A percentile compares a stretch with the other conserved stretches of the same genome.
These are phyloP conservation scores for Citrus hindsii DNA, from an alignment of 345 rosid genomes.

Conservation along the genomic window DNA sequence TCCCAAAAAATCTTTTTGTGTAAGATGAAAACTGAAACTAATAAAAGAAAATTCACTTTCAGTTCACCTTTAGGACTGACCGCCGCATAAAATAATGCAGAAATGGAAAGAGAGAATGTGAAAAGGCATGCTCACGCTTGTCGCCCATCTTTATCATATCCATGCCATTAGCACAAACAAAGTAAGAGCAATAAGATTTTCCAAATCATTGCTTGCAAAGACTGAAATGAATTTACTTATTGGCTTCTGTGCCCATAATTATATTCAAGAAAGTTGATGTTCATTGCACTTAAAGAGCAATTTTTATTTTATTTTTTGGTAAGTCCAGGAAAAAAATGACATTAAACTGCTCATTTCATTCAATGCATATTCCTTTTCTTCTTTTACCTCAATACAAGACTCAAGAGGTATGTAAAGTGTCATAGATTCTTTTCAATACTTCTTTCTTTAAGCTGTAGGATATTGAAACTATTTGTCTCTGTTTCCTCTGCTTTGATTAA, in stretches of 20 bases:
- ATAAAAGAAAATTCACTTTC: neutral
- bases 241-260: conserved; percentile 14
- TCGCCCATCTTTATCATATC: conserved; percentile 44
- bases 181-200: conserved; percentile 7
- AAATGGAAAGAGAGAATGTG: conserved; percentile 21
- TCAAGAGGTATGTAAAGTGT: conserved; percentile 26
- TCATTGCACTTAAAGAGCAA: conserved; percentile 2
- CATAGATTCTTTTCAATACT: neutral
- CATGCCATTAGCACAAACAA: conserved; percentile 13
- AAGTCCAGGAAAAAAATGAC: neutral
- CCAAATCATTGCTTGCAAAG: conserved; percentile 23
- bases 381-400: no score
- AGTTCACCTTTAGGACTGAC: conserved; percentile 11
- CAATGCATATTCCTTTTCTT: conserved; percentile 15
- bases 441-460: conserved; percentile 4
- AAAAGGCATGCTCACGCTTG: conserved; percentile 41
- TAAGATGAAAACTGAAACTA: neutral
- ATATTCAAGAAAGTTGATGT: conserved; percentile 12
- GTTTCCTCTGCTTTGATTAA: neutral
- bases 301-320: no score
- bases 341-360: neutral
- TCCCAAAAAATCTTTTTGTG: no score
- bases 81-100: conserved; percentile 20
- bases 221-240: conserved; percentile 8
- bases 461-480: neutral